These are phyloP conservation scores for Mycena epipterygia DNA, from an alignment of 768 basidiomycete species.

Conservation along the genomic window DNA sequence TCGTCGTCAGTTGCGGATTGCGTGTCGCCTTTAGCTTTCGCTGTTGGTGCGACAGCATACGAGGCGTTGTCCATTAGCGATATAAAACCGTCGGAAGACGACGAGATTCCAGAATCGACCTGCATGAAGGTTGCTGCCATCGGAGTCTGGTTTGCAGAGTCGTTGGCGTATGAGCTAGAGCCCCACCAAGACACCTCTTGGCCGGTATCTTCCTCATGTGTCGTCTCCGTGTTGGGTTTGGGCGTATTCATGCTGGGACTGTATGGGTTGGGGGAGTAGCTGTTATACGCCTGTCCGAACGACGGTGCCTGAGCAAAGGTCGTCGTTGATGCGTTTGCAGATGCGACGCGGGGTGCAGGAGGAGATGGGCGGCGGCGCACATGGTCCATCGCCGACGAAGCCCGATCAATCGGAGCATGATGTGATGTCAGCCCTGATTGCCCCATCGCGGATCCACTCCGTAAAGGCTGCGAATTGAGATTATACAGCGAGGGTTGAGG, in stretches of 20 bases:
- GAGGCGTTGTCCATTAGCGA: conserved; percentile 82
- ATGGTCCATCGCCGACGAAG: conserved; percentile 86
- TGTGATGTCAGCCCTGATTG: conserved; percentile 61
- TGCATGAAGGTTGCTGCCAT: conserved; percentile 76
- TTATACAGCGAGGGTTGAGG: conserved; percentile 72
- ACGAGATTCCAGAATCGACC: conserved; percentile 57
- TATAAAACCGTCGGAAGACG: conserved; percentile 75
- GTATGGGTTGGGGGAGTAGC: conserved; percentile 52
- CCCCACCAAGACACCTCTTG: conserved; percentile 76
- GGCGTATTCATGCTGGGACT: conserved; percentile 52
- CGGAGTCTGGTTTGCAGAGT: conserved; percentile 65
- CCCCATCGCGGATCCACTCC: conserved; percentile 81
- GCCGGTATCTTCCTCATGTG: conserved; percentile 45
- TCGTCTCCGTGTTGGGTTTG: conserved; percentile 41
- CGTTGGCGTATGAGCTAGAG: conserved; percentile 54
- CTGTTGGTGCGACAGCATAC: conserved; percentile 53
- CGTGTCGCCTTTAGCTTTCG: conserved; percentile 35
- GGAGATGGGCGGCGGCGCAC: conserved; percentile 68
- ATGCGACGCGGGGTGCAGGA: conserved; percentile 62
- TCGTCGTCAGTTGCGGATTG: conserved; percentile 65
- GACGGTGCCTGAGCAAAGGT: conserved; percentile 63
- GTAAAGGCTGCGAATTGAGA: conserved; percentile 49
- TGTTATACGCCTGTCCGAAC: conserved; percentile 51
- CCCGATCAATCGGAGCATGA: conserved; percentile 73
- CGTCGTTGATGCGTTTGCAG: conserved; percentile 65